Base-by-base conservation (phyloP, 805 yeast species). In the Cyberlindnera bimundalis region DNA sequence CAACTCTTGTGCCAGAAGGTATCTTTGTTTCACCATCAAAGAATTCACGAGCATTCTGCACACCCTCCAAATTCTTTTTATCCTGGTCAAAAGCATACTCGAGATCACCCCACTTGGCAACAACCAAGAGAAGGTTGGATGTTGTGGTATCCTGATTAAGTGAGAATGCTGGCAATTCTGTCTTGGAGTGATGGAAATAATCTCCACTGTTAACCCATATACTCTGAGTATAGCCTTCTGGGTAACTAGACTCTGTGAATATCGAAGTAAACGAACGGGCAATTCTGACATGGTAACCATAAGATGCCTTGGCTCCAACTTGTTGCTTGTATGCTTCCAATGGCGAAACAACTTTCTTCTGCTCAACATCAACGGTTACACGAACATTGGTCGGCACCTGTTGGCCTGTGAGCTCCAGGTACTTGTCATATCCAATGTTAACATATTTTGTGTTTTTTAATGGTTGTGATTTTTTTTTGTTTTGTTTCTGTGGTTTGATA, bases 351-450 rank as follows among this genome's bases (percentile, higher is more conserved):
- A 87, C 76, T 39, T 71, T 73, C 37, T 71, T 73, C 10, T 73
- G 74, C 33, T 76, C 66, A 9, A 79, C 47, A 53, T 90, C 87
- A 2, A 90, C 86, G 0, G 95, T 86, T 9, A 90, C 96, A 49
- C 95, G 68, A 13, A 83, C 87, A 51, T 84, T 79, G 0, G 78
- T 73, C 3, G 96, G 96, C 4, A 86, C 80, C 42, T 79, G 79
- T 47, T 74, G 76, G 7, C 68, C 65, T 7, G 61, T 61, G 37
- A 89, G 68, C 56, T 81, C 81, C 24, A 89, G 51, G 14, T 80
- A 70, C 39, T 74, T 64, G 2, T 67, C 65, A 41, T 70, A 73
- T 1, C 97, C 97, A 33, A 89, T 70, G 54, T 89, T 87, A 36
- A 89, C 84, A 53, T 70, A 85, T 51, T 79, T 80, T 6, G 96